These are phyloP conservation scores for Globisporangium cederbergense DNA, from an alignment of 352 stramenopile genomes.

Conservation along the genomic window DNA sequence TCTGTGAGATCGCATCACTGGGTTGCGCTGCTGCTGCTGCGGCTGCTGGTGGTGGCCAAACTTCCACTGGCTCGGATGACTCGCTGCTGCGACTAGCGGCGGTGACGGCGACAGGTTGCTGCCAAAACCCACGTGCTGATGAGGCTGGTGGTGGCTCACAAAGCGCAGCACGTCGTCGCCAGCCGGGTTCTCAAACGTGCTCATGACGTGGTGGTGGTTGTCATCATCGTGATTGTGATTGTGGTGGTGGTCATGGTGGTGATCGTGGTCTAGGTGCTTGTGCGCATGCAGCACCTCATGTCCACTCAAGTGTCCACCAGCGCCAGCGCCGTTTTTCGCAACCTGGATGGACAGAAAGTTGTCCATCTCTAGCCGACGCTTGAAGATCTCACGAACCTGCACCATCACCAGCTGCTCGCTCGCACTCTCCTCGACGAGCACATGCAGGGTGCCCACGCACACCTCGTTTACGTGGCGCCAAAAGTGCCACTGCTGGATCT, in stretches of 20 bases:
- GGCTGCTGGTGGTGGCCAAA: not conserved
- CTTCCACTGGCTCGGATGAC: constrained; percentile 6
- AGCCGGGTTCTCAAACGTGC: constrained; percentile 58
- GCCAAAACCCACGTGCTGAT: constrained; percentile 12
- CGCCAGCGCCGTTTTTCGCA: constrained; percentile 32
- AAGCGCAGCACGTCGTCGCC: constrained; percentile 39
- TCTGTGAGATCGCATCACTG: not conserved
- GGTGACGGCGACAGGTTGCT: not conserved
- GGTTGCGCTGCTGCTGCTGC: not conserved
- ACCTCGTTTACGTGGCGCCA: constrained; percentile 70
- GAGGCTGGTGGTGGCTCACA: constrained; percentile 7
- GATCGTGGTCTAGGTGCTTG: constrained; percentile 16
- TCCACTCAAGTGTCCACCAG: constrained; percentile 18
- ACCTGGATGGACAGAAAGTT: constrained; percentile 66
- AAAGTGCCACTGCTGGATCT: constrained; percentile 65
- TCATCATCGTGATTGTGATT: constrained; percentile 17
- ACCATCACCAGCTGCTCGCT: constrained; percentile 57
- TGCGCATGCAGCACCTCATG: constrained; percentile 12
- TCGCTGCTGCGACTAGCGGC: not conserved
- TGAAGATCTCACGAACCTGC: constrained; percentile 46
- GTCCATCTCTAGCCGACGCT: constrained; percentile 33
- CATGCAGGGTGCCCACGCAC: constrained; percentile 53
- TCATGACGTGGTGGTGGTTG: constrained; percentile 31
- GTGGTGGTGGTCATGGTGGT: constrained; percentile 18
- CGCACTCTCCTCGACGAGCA: constrained; percentile 42